phyloP scores from a whole-genome alignment of 345 rosid species.

The Streptanthus diversifolius region DNA sequence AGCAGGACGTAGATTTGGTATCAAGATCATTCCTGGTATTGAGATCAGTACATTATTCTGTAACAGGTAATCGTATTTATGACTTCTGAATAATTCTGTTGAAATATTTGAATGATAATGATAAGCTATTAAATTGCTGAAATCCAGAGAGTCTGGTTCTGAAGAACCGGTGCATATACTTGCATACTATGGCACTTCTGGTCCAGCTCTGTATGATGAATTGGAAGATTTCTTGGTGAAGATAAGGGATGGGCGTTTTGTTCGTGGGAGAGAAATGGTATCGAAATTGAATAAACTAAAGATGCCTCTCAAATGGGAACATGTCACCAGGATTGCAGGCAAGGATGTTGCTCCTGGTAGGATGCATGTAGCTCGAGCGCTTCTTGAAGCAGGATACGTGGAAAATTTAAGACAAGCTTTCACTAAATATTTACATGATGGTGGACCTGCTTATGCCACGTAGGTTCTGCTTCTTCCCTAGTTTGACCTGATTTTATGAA shows the following conservation, averaged over 20 bases:
- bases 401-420: slow-evolving; percentile 89
- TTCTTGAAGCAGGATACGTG: slow-evolving; percentile 90
- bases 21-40: slow-evolving; percentile 88
- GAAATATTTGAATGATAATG: slow-evolving; percentile 8
- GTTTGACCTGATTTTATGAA: background rate
- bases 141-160: slow-evolving; percentile 45
- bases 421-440: slow-evolving; percentile 73
- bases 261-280: slow-evolving; percentile 81
- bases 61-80: slow-evolving; percentile 45
- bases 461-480: slow-evolving; percentile 28
- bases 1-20: slow-evolving; percentile 66
- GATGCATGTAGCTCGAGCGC: slow-evolving; percentile 89
- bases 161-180: slow-evolving; percentile 95
- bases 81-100: background rate
- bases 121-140: slow-evolving; percentile 2
- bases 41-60: slow-evolving; percentile 91
- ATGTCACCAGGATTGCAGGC: slow-evolving; percentile 80
- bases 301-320: slow-evolving; percentile 85
- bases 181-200: slow-evolving; percentile 91
- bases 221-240: slow-evolving; percentile 60
- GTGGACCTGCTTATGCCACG: slow-evolving; percentile 93
- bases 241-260: slow-evolving; percentile 84
- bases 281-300: slow-evolving; percentile 73
- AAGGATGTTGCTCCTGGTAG: slow-evolving; percentile 93
- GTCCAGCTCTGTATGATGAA: slow-evolving; percentile 60